phyloP scores from a whole-genome alignment of 1,139 yeast species.

The Petasospora fabianii region DNA sequence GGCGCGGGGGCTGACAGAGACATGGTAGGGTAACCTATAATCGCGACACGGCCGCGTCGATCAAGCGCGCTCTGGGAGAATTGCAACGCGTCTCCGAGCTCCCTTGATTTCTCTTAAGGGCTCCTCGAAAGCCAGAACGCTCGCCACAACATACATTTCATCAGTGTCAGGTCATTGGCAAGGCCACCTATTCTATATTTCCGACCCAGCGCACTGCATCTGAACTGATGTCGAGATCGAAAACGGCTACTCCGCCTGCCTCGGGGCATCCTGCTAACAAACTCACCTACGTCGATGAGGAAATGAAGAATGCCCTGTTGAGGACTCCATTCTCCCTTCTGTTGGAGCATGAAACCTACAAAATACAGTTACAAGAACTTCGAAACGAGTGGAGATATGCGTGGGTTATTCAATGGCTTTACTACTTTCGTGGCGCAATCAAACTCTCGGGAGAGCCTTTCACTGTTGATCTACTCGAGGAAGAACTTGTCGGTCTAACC shows the following conservation, averaged over 20 bases:
- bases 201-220: not conserved
- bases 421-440: slow-evolving; percentile 43
- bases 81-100: not conserved
- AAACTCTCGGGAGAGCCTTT: slow-evolving; percentile 43
- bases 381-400: slow-evolving; percentile 35
- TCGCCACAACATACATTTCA: not conserved
- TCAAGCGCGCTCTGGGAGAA: not conserved
- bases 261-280: slow-evolving; percentile 27
- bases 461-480: slow-evolving; percentile 46
- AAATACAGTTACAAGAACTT: slow-evolving; percentile 23
- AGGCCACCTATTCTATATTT: slow-evolving; percentile 1
- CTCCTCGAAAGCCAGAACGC: not conserved
- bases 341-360: slow-evolving; percentile 27
- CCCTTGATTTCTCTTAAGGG: not conserved
- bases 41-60: too few species aligned
- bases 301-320: slow-evolving; percentile 22
- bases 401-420: slow-evolving; percentile 48
- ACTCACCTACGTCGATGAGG: slow-evolving; percentile 23
- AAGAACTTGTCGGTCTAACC: slow-evolving; percentile 43
- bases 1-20: not conserved
- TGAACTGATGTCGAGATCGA: slow-evolving; percentile 20
- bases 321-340: slow-evolving; percentile 27
- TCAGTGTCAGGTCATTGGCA: not conserved
- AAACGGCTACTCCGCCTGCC: slow-evolving; percentile 21
- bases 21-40: too few species aligned